A percentile compares a stretch with the other conserved stretches of the same genome.
Evolutionary conservation across 1,284 basidiomycete genomes (phyloP).

Genomic region (Tilletia setariae): DNA sequence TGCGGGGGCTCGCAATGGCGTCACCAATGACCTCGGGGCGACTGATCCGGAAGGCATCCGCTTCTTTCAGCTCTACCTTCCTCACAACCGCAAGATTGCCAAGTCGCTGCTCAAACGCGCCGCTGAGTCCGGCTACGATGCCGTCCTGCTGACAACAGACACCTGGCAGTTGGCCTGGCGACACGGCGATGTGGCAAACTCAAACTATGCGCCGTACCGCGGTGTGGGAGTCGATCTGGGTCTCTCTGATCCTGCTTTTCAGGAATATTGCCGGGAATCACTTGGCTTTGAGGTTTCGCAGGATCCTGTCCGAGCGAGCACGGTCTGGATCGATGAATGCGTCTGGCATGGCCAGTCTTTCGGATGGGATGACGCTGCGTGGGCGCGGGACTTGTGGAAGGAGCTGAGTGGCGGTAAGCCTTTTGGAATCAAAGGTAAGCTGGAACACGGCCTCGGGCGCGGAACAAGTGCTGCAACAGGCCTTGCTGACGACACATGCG

Average conservation of each 20-base stretch:
- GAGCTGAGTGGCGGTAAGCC: conserved; percentile 61
- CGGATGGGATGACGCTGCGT: conserved; percentile 60
- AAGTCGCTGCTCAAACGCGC: conserved; percentile 60
- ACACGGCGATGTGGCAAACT: conserved; percentile 61
- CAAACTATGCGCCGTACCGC: conserved; percentile 56
- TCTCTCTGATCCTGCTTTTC: conserved; percentile 66
- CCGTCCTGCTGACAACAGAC: conserved; percentile 61
- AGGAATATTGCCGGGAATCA: conserved; percentile 15
- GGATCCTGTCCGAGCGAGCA: neutral
- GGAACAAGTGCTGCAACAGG: too few species aligned
- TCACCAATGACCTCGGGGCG: conserved; percentile 20
- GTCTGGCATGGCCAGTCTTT: conserved; percentile 65
- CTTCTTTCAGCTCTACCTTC: conserved; percentile 78
- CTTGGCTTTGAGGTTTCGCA: neutral
- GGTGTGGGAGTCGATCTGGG: conserved; percentile 61
- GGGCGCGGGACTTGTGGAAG: conserved; percentile 60
- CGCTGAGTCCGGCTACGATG: conserved; percentile 60
- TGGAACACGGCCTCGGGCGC: too few species aligned
- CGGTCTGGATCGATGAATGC: conserved; percentile 11
- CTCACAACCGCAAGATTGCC: conserved; percentile 56
- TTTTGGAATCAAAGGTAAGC: conserved; percentile 66
- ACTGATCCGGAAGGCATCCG: conserved; percentile 60
- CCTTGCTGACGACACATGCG: too few species aligned
- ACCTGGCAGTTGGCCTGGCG: conserved; percentile 65
- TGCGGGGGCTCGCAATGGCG: conserved; percentile 20